Base-by-base conservation (phyloP, 495 filamentous ascomycete genomes). In the Hypoxylon perforatum region DNA sequence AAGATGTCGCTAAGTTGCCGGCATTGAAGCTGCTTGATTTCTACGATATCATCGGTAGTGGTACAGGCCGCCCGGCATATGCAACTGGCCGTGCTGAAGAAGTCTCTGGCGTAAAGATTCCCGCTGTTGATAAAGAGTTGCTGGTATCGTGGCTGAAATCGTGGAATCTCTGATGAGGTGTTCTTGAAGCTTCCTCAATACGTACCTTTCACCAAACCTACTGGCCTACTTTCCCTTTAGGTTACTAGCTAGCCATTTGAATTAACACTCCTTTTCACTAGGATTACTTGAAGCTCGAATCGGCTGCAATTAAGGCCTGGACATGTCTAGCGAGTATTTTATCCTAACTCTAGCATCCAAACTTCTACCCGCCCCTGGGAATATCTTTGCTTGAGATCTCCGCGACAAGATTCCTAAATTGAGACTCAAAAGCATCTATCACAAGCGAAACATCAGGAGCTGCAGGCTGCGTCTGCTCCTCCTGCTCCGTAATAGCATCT, bases 391-490 rank as follows among this genome's bases (percentile, higher is more conserved):
- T 48, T 44, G 72, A 53, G 22, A 76, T 69, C 45, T 68, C 46
- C 1, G 59, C 69, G 7, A 80, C 67, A 49, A 81, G 61, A 8
- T 17, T 57, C 36, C 60, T 67, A 54, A 84, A 83, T 28, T 65
- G 65, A 9, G 49, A 46, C 1, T 77, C 76, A 50, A 82, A 60
- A 7, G 73, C 66, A 38, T 75, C 71, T 2, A 82, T 67, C 41
- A 83, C 80, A 8, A 59, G 45, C 0, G 65, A 72, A 10, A 80
- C 75, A 49, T 81, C 76, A 8, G 81, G 79, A 39, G 75, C 38
- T 4, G 52, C 45, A 28, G 73, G 71, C 17, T 50, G 58, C 3
- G 63, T 59, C 44, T 45, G 71, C 19, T 70, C 63, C 21, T 57
- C 64, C 50, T 65, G 22, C 6, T 39, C 22, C 8, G 30, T 54